Evolutionary conservation across 371 early-diverging fungal species (phyloP).

Genomic region (Rhizopus stolonifer): DNA sequence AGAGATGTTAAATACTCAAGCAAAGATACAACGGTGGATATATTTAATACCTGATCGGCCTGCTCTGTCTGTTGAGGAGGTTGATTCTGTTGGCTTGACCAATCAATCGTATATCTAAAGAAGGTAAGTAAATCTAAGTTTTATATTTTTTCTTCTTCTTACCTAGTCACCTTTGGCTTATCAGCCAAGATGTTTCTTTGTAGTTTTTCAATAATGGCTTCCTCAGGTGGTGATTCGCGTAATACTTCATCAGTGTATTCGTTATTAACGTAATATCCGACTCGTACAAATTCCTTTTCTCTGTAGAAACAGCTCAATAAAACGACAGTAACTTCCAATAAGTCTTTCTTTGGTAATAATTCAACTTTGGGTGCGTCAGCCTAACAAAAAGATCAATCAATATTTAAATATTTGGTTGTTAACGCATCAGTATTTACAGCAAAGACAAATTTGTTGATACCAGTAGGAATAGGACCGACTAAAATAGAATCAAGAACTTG

Average conservation of each 20-base stretch:
- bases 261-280: conserved; percentile 96
- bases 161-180: conserved; percentile 92
- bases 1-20: too few relatives aligned
- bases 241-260: conserved; percentile 73
- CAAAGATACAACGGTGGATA: background rate
- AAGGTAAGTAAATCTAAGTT: background rate
- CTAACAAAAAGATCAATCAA: conserved; percentile 25
- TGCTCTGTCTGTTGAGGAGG: conserved; percentile 15
- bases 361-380: conserved; percentile 73
- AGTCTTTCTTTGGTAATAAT: conserved; percentile 73
- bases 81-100: conserved; percentile 38
- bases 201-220: conserved; percentile 67
- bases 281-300: conserved; percentile 90
- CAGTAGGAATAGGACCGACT: conserved; percentile 97
- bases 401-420: background rate
- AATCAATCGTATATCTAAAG: conserved; percentile 46
- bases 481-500: conserved; percentile 93
- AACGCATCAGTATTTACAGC: conserved; percentile 60
- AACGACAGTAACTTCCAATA: conserved; percentile 89
- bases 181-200: conserved; percentile 87
- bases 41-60: conserved; percentile 30
- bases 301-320: conserved; percentile 87
- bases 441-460: conserved; percentile 91
- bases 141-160: conserved; percentile 1
- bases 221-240: conserved; percentile 42